Conservation (phyloP, 371 early-diverging fungal species). For the Furculomyces boomerangus region DNA sequence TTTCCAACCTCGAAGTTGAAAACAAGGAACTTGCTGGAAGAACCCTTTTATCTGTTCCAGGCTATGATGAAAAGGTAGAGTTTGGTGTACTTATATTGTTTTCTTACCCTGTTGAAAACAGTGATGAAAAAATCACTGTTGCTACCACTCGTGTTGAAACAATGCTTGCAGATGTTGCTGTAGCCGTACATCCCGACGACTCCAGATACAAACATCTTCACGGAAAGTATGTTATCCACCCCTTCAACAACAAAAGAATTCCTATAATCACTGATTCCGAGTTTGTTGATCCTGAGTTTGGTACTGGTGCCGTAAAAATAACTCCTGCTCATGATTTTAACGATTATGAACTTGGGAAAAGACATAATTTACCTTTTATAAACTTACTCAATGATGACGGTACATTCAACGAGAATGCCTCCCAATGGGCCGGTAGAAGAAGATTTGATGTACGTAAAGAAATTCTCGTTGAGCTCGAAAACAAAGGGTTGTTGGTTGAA, state of each 20-base stretch:
- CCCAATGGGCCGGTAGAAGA: constrained; percentile 73
- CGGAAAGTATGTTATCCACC: constrained; percentile 89
- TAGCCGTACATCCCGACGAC: constrained; percentile 86
- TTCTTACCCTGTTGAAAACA: constrained; percentile 67
- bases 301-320: constrained; percentile 99
- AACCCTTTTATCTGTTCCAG: constrained; percentile 70
- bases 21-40: constrained; percentile 75
- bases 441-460: constrained; percentile 93
- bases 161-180: constrained; percentile 97
- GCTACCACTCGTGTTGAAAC: constrained; percentile 99
- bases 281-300: constrained; percentile 89
- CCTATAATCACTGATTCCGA: constrained; percentile 86
- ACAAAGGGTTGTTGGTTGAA: constrained; percentile 71
- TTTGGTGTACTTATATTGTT: constrained; percentile 90
- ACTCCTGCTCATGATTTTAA: constrained; percentile 99
- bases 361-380: constrained; percentile 83
- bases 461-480: constrained; percentile 73
- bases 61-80: constrained; percentile 86
- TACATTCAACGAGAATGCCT: constrained; percentile 76
- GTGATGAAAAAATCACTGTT: constrained; percentile 74
- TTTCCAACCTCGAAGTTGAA: constrained; percentile 97
- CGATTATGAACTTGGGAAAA: constrained; percentile 96
- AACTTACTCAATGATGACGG: constrained; percentile 94
- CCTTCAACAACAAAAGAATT: constrained; percentile 79
- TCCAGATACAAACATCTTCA: constrained; percentile 72